phyloP scores from a whole-genome alignment of 108 stramenopile species.

The Cyclotella choctawhatcheeana region DNA sequence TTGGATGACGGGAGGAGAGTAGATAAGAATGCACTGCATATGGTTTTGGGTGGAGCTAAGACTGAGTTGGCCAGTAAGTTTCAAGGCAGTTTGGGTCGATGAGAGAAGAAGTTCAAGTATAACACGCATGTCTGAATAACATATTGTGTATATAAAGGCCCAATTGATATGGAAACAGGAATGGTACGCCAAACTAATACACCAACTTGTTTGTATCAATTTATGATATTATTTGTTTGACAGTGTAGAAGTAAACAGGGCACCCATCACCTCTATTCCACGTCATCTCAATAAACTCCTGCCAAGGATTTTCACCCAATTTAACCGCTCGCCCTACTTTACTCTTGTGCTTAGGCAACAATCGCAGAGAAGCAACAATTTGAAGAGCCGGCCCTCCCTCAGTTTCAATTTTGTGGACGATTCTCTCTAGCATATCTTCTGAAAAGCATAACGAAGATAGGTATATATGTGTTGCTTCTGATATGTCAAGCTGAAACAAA shows the following conservation, averaged over 20 bases:
- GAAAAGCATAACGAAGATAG: constrained; percentile 70
- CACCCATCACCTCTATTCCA: constrained; percentile 66
- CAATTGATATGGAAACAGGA: too few species aligned
- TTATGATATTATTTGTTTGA: constrained; percentile 18
- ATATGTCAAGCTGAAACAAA: constrained; percentile 60
- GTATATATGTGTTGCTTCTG: constrained; percentile 69
- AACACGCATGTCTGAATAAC: too few species aligned
- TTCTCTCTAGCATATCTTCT: constrained; percentile 51
- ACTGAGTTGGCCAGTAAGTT: constrained; percentile 78
- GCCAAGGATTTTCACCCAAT: constrained; percentile 41
- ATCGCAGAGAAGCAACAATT: constrained; percentile 63
- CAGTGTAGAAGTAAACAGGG: constrained; percentile 63
- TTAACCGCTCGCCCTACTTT: constrained; percentile 8
- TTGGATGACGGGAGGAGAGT: constrained; percentile 85
- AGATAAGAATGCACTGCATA: constrained; percentile 80
- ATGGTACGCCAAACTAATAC: not conserved
- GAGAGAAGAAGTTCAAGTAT: too few species aligned
- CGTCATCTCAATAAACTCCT: constrained; percentile 66
- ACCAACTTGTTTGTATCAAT: not conserved
- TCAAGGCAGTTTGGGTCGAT: constrained; percentile 57
- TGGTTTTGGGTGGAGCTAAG: constrained; percentile 79
- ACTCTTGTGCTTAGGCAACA: constrained; percentile 27
- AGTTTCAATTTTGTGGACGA: constrained; percentile 47
- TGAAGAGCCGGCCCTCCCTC: constrained; percentile 45
- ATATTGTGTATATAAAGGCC: too few species aligned